Base-by-base conservation (phyloP, 2,329 filamentous ascomycete genomes). In the Colletotrichum melonis region DNA sequence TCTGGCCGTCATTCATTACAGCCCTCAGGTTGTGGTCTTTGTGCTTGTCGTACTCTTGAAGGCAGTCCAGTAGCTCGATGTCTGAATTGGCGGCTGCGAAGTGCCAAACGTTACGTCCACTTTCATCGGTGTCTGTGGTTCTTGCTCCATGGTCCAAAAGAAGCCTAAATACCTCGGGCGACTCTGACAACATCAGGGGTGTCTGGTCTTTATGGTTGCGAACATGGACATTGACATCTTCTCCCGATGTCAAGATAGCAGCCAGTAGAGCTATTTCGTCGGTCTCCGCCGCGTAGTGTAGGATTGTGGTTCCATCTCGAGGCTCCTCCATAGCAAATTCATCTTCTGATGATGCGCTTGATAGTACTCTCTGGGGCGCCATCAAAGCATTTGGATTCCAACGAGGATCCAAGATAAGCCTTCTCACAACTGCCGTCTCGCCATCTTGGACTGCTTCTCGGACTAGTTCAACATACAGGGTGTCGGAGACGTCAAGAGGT, bases 21-120 rank as follows among this genome's bases (percentile, higher is more conserved):
- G 68, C 75, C 8, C 58, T 71, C 19, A 84, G 67, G 65, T 83
- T 83, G 9, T 76, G 56, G 2, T 75, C 54, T 32, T 75, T 79
- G 24, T 63, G 54, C 4, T 80, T 76, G 62, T 84, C 83, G 9
- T 80, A 69, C 2, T 74, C 59, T 49, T 76, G 72, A 1, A 85
- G 78, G 75, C 78, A 82, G 14, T 76, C 68, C 24, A 84, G 74
- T 5, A 82, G 67, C 0, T 30, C 35, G 1, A 69, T 52, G 46
- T 83, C 82, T 24, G 79, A 79, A 2, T 81, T 81, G 8, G 80
- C 79, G 1, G 82, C 82, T 2, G 78, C 79, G 12, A 80, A 78
- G 67, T 85, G 83, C 83, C 83, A 85, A 12, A 84, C 79, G 32
- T 78, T 85, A 32, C 80, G 79, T 0, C 81, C 81, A 2, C 77